Conservation (phyloP, 768 basidiomycete species). For the Exidia glandulosa region DNA sequence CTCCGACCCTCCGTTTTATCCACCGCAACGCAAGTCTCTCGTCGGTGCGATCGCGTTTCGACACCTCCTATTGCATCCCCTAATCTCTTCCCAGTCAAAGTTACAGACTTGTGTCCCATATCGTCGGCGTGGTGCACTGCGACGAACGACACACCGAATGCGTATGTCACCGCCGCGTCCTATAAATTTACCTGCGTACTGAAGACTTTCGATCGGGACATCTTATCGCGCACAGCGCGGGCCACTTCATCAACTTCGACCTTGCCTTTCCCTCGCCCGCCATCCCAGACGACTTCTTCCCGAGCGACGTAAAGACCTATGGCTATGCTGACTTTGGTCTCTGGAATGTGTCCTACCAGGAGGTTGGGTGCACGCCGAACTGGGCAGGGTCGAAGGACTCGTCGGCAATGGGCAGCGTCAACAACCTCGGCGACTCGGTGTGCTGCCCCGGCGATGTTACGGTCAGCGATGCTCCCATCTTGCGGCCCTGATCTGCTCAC, state of each 20-base stretch:
- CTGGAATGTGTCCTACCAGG: slow-evolving; percentile 70
- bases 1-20: slow-evolving; percentile 59
- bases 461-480: slow-evolving; percentile 28
- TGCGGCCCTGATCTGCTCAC: background rate
- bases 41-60: slow-evolving; percentile 17
- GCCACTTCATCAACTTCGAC: slow-evolving; percentile 69
- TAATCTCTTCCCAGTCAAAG: slow-evolving; percentile 35
- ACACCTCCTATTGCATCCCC: background rate
- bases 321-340: slow-evolving; percentile 70
- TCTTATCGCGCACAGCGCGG: slow-evolving; percentile 34
- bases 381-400: slow-evolving; percentile 55
- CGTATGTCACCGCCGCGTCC: slow-evolving; percentile 30
- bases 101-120: slow-evolving; percentile 71
- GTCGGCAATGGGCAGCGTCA: slow-evolving; percentile 58
- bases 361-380: slow-evolving; percentile 44
- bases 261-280: slow-evolving; percentile 65
- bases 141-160: slow-evolving; percentile 47
- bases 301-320: slow-evolving; percentile 54
- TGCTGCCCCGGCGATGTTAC: slow-evolving; percentile 68
- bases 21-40: slow-evolving; percentile 44
- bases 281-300: slow-evolving; percentile 65
- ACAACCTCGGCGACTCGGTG: slow-evolving; percentile 41
- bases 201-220: no score
- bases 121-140: slow-evolving; percentile 65
- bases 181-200: background rate